Conservation (phyloP, 2,329 filamentous ascomycete genomes). For the Aspergillus transmontanensis region DNA sequence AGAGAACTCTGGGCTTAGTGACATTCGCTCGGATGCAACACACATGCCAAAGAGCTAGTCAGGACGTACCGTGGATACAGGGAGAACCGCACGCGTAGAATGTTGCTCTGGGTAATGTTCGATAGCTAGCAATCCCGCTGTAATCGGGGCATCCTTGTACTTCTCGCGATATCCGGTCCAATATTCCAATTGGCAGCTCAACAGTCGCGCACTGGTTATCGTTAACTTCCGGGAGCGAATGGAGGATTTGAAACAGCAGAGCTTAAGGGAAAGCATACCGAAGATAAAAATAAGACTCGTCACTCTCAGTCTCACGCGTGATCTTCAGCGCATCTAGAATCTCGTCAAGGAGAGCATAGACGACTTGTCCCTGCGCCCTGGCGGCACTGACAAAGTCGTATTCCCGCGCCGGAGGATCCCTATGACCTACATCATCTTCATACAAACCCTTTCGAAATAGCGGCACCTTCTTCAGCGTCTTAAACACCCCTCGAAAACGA, state of each 20-base stretch:
- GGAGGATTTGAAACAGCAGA: not conserved
- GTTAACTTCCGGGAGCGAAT: not conserved
- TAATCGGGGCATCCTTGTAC: conserved; percentile 23
- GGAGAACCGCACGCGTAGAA: conserved; percentile 17
- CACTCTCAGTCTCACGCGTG: conserved; percentile 11
- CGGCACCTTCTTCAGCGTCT: conserved; percentile 26
- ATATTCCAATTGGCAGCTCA: conserved; percentile 24
- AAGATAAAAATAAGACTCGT: conserved; percentile 18
- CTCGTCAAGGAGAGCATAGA: conserved; percentile 30
- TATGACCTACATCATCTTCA: conserved; percentile 16
- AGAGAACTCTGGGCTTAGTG: not conserved
- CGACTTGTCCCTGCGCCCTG: conserved; percentile 23
- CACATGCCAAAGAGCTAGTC: not conserved
- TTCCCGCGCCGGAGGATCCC: not conserved
- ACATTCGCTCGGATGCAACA: not conserved
- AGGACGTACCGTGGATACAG: conserved; percentile 24
- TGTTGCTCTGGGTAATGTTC: conserved; percentile 17
- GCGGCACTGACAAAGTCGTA: conserved; percentile 11
- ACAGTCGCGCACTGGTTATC: conserved; percentile 19
- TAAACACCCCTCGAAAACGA: conserved; percentile 28
- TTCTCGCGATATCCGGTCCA: conserved; percentile 29
- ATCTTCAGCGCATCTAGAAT: conserved; percentile 22
- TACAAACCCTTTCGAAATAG: conserved; percentile 23
- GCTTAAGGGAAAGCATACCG: conserved; percentile 14
- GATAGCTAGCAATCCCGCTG: conserved; percentile 23